Percentiles rank a stretch among this genome's conserved stretches.
These are phyloP conservation scores for Scenedesmus sp. DNA, from an alignment of 163 green algal genomes.

Conservation along the genomic window DNA sequence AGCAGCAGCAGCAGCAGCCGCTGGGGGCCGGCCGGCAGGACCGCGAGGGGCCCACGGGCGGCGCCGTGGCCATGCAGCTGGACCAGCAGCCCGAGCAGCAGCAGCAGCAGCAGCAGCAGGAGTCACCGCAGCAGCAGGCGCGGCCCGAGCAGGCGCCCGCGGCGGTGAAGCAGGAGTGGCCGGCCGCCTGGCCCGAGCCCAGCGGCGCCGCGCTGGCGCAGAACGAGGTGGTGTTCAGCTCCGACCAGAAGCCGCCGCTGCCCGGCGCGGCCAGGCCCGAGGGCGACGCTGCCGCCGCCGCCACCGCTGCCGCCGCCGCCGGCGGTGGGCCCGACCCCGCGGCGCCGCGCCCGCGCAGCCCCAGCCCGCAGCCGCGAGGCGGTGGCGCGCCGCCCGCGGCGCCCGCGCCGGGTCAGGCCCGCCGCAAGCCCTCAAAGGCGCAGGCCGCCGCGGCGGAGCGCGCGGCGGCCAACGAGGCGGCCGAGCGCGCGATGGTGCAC, in stretches of 20 bases:
- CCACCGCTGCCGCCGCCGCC: constrained; percentile 6
- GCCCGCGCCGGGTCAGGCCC: too few relatives aligned
- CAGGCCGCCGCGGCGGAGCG: not conserved
- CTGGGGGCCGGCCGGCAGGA: not conserved
- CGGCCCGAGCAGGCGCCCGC: not conserved
- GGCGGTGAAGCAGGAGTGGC: constrained; percentile 45
- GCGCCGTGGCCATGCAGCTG: not conserved
- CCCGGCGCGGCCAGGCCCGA: not conserved
- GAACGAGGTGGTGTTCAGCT: too few relatives aligned
- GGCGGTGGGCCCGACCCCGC: not conserved
- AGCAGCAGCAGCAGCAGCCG: constrained; percentile 14
- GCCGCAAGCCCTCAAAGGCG: not conserved
- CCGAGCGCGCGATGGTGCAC: constrained; percentile 37
- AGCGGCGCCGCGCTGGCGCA: not conserved
- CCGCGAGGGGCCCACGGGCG: too few relatives aligned
- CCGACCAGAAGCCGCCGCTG: not conserved
- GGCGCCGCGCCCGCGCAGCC: not conserved
- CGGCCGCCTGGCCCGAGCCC: not conserved
- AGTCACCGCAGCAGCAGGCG: constrained; percentile 19
- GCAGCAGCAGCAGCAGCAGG: constrained; percentile 9
- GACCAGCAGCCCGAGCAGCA: not conserved
- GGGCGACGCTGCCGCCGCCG: not conserved
- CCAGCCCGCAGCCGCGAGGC: too few relatives aligned
- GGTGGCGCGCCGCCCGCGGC: too few relatives aligned
- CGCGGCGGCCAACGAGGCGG: constrained; percentile 8